Evolutionary conservation across 139 green algal species (phyloP), one percentile per base, ranked within the genome.

Genomic region (Eudorina sp.): DNA sequence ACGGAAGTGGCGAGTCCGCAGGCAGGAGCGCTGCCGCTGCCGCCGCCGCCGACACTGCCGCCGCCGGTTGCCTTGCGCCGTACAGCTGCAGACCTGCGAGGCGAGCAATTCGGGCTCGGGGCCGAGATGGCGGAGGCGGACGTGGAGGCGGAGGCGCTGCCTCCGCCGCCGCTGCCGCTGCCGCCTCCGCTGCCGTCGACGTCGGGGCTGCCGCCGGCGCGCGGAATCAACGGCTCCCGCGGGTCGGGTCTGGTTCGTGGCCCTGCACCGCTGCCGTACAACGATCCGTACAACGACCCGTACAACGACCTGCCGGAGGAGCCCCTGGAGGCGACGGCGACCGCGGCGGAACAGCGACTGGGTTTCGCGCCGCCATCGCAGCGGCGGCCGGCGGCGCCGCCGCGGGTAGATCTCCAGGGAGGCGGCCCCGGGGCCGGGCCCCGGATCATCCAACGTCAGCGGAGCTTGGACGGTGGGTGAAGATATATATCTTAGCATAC

Each of bases 51-150:
- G 55, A 55, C 6, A 19, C 23, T 2, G 58, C 13, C 51, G n/a
- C 11, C 34, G 76, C 18, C 6, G 76, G 29, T 36, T 13, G 13
- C 16, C 36, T 45, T 3, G 16, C 55, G 46, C 55, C 51, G 14
- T 69, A 53, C 34, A 3, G 76, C 45, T 25, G 51, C 4, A 11
- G 25, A 43, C 29, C 21, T 23, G 53, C 34, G 6, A 8, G 51
- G 9, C n/a, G 41, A 62, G 6, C 58, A 58, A 1, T 87, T 69
- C 31, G 81, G 81, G 3, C n/a, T 87, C 19, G 81, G 53, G 4
- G 45, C 62, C 27, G 81, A 87, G 62, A 64, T 87, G 81, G 81
- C 81, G 23, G 81, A 87, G 81, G 80, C 60, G 18, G 80, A 62
- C 3, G 43, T 21, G 0, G 1, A 43, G 45, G 4, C 29, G 11